Conservation (phyloP, 257 asterid genomes). For the Dorcoceras hygrometricum region DNA sequence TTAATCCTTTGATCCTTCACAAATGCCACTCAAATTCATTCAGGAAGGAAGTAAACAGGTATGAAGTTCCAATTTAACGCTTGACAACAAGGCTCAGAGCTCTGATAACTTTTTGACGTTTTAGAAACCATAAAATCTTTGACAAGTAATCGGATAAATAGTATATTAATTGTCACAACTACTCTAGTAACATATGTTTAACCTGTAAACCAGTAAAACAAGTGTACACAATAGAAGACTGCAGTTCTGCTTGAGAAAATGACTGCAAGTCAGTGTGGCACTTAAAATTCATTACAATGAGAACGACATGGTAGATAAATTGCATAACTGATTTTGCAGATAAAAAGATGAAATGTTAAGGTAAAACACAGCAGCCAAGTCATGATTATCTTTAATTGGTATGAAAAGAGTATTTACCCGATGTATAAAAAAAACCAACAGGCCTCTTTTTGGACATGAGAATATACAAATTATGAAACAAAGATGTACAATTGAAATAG, state of each 20-base stretch:
- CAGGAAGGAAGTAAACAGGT: background rate
- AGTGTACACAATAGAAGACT: background rate
- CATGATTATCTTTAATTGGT: background rate
- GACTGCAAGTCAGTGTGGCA: background rate
- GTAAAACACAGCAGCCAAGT: background rate
- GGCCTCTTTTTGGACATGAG: background rate
- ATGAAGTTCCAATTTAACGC: background rate
- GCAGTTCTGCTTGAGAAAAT: background rate
- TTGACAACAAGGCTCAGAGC: background rate
- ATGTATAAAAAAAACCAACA: background rate
- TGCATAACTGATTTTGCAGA: background rate
- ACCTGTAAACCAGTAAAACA: background rate
- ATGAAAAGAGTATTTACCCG: background rate
- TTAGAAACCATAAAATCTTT: background rate
- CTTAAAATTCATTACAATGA: conserved; percentile 5
- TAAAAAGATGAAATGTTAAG: background rate
- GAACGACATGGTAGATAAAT: background rate
- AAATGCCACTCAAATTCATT: no score
- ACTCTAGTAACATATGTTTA: background rate
- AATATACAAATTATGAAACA: background rate
- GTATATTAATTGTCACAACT: background rate
- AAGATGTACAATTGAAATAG: background rate
- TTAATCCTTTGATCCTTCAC: background rate
- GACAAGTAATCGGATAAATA: background rate
- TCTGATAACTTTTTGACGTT: background rate